Evolutionary conservation across 371 early-diverging fungal species (phyloP).

Genomic region (Lichtheimia ramosa): DNA sequence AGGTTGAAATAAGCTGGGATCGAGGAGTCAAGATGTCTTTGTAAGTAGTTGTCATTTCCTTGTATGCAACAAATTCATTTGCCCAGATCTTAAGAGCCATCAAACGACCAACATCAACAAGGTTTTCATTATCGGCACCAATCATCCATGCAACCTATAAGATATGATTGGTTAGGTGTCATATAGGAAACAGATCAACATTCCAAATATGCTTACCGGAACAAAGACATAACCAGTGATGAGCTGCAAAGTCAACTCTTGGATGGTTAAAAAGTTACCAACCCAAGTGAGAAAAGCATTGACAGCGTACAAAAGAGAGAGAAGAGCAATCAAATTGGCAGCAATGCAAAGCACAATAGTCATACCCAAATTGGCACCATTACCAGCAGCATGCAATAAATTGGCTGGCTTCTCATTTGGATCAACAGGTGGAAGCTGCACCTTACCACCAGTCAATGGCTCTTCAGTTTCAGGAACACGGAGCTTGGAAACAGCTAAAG

Average conservation of each 20-base stretch:
- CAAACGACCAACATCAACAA: constrained; percentile 68
- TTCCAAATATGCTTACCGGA: constrained; percentile 1
- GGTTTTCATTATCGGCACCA: constrained; percentile 69
- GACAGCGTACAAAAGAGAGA: constrained; percentile 69
- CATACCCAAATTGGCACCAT: constrained; percentile 86
- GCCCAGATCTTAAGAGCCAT: constrained; percentile 77
- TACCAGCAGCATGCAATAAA: constrained; percentile 82
- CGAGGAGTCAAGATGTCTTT: constrained; percentile 39
- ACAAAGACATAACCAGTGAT: constrained; percentile 72
- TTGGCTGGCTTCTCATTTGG: constrained; percentile 51
- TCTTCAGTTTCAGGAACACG: constrained; percentile 81
- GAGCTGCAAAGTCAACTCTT: constrained; percentile 63
- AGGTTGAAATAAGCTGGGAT: constrained; percentile 60
- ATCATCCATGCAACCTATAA: constrained; percentile 73
- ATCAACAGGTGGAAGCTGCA: constrained; percentile 25
- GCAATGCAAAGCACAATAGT: constrained; percentile 74
- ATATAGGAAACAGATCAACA: not conserved
- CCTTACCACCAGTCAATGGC: constrained; percentile 68
- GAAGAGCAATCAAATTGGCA: constrained; percentile 76
- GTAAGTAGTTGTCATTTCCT: constrained; percentile 36
- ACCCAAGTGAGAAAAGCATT: constrained; percentile 79
- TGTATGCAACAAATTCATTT: constrained; percentile 72
- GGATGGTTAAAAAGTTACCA: constrained; percentile 72
- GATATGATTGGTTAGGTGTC: not conserved
- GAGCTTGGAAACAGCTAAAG: constrained; percentile 80